phyloP scores from a whole-genome alignment of 1,284 basidiomycete species.

The Naganishia liquefaciens region DNA sequence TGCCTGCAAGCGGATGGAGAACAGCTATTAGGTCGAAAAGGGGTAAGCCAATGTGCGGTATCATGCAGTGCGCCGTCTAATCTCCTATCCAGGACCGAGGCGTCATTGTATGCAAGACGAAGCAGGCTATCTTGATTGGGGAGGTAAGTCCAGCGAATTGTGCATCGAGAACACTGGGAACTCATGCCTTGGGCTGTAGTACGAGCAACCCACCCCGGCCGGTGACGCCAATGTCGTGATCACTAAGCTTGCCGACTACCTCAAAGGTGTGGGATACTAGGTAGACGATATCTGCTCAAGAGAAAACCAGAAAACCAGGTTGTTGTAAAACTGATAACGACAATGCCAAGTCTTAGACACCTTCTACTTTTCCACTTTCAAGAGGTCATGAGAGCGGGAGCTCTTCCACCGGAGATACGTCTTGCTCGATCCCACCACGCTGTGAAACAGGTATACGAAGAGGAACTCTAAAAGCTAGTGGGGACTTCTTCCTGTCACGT shows the following conservation, averaged over 20 bases:
- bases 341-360: neutral
- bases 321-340: constrained; percentile 7
- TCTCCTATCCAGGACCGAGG: constrained; percentile 68
- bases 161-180: neutral
- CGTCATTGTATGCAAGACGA: constrained; percentile 79
- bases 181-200: constrained; percentile 49
- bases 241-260: constrained; percentile 76
- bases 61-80: no score
- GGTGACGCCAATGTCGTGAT: constrained; percentile 72
- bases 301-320: neutral
- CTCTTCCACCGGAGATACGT: no score
- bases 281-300: neutral
- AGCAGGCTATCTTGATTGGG: constrained; percentile 79
- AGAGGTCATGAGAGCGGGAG: no score
- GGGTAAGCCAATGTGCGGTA: constrained; percentile 57
- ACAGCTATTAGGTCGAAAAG: constrained; percentile 78
- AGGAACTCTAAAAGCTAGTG: no score
- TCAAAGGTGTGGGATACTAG: constrained; percentile 62
- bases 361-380: neutral
- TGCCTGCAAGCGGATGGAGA: constrained; percentile 63
- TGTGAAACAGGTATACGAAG: no score
- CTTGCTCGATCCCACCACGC: no score
- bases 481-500: no score
- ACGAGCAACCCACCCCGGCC: constrained; percentile 65
- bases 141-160: constrained; percentile 52